A percentile compares a stretch with the other conserved stretches of the same genome.
Conservation (phyloP, 2,329 filamentous ascomycete genomes). For the Penicillium olsonii region DNA sequence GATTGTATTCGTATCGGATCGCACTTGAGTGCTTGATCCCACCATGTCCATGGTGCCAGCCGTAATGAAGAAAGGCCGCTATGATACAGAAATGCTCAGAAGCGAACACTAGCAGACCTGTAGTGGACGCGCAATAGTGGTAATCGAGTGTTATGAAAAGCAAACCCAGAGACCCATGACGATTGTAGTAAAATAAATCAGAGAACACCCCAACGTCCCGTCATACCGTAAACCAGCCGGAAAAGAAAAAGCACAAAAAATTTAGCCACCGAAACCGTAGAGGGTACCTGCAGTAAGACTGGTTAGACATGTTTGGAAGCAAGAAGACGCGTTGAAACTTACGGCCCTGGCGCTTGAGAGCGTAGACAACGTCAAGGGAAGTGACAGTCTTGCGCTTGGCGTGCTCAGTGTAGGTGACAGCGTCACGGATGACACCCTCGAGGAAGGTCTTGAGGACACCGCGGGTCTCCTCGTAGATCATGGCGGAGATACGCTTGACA, state of each 20-base stretch:
- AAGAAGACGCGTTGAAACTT: conserved; percentile 20
- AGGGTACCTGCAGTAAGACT: conserved; percentile 59
- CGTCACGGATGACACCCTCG: conserved; percentile 76
- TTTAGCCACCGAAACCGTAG: conserved; percentile 88
- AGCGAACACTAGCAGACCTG: conserved; percentile 42
- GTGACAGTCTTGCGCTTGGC: conserved; percentile 66
- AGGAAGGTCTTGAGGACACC: conserved; percentile 83
- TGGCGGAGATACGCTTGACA: conserved; percentile 99
- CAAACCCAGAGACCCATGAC: conserved; percentile 48
- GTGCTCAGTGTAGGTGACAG: conserved; percentile 81
- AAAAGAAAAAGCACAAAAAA: conserved; percentile 38
- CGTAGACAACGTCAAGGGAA: conserved; percentile 64
- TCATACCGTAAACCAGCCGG: conserved; percentile 46
- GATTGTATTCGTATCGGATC: conserved; percentile 42
- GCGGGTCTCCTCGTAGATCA: conserved; percentile 84
- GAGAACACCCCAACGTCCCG: conserved; percentile 48
- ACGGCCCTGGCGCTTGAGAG: conserved; percentile 64
- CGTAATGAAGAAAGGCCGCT: conserved; percentile 39
- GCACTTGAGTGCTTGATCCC: conserved; percentile 29
- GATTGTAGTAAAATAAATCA: conserved; percentile 39
- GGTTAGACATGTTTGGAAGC: conserved; percentile 20
- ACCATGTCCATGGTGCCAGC: conserved; percentile 38
- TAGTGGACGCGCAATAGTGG: conserved; percentile 42
- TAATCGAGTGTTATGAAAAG: conserved; percentile 40
- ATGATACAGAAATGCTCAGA: conserved; percentile 46